These are phyloP conservation scores for Berkeleyomyces basicola DNA, from an alignment of 2,329 filamentous ascomycete species.

Conservation along the genomic window DNA sequence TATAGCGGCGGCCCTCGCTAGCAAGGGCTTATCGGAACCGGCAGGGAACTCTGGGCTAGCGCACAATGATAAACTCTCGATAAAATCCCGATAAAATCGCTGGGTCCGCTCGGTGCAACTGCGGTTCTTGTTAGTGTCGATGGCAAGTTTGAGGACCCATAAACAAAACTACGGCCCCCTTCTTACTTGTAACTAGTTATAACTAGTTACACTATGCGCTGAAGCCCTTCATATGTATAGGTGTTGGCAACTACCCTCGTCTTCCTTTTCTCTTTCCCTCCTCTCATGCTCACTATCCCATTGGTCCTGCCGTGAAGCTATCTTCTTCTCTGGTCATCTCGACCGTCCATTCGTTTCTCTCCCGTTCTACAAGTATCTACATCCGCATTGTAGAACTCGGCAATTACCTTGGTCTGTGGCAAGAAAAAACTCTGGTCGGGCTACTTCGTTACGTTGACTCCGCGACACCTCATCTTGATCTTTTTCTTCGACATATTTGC, in stretches of 20 bases:
- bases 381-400: neutral
- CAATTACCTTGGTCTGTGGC: neutral
- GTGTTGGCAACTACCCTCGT: neutral
- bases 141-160: neutral
- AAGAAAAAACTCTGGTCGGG: neutral
- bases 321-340: slow-evolving; percentile 1
- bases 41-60: neutral
- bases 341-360: slow-evolving; percentile 5
- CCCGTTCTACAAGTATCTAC: neutral
- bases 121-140: neutral
- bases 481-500: neutral
- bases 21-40: neutral
- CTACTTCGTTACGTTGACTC: neutral
- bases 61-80: neutral
- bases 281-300: neutral
- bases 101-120: neutral
- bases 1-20: neutral
- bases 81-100: neutral
- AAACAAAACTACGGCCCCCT: neutral
- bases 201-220: too few relatives aligned
- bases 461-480: neutral
- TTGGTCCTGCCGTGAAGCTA: neutral
- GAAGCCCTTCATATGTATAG: neutral
- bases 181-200: neutral
- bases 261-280: neutral